Evolutionary conservation across 2,329 filamentous ascomycete species (phyloP).

Genomic region (Fusarium nanum): DNA sequence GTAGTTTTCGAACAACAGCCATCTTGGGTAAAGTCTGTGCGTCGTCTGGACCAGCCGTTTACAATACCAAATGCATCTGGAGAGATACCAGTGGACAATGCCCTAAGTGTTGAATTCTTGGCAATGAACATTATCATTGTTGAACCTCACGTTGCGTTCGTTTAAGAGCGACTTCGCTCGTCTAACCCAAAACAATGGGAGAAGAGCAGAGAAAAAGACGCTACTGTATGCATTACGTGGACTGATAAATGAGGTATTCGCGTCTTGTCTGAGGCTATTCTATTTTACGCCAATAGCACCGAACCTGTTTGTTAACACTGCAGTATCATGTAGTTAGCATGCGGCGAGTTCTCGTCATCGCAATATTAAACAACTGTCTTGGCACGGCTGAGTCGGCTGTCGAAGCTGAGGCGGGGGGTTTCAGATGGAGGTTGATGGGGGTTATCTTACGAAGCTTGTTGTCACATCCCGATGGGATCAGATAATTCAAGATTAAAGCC

Average conservation of each 20-base stretch:
- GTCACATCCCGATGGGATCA: constrained; percentile 2
- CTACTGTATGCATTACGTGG: constrained; percentile 31
- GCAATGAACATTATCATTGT: neutral
- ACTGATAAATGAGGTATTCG: constrained; percentile 29
- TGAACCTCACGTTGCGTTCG: neutral
- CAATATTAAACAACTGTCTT: constrained; percentile 15
- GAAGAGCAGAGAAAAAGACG: neutral
- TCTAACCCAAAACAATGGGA: neutral
- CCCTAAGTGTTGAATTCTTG: neutral
- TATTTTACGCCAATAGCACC: constrained; percentile 27
- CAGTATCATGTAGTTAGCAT: neutral
- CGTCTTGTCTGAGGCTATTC: constrained; percentile 5
- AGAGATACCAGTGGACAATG: neutral
- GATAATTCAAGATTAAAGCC: constrained; percentile 4
- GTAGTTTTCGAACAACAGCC: too few relatives aligned
- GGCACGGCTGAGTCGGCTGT: constrained; percentile 31
- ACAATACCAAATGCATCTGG: neutral
- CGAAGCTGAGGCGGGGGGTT: constrained; percentile 10
- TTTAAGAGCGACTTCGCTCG: neutral
- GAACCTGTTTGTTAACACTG: neutral
- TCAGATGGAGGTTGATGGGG: constrained; percentile 13
- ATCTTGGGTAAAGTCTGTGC: too few relatives aligned
- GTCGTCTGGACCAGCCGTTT: too few relatives aligned
- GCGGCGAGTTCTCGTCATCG: neutral
- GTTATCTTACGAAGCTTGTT: constrained; percentile 7